Evolutionary conservation across 2,329 filamentous ascomycete species (phyloP).

Genomic region (Mariannaea sp.): DNA sequence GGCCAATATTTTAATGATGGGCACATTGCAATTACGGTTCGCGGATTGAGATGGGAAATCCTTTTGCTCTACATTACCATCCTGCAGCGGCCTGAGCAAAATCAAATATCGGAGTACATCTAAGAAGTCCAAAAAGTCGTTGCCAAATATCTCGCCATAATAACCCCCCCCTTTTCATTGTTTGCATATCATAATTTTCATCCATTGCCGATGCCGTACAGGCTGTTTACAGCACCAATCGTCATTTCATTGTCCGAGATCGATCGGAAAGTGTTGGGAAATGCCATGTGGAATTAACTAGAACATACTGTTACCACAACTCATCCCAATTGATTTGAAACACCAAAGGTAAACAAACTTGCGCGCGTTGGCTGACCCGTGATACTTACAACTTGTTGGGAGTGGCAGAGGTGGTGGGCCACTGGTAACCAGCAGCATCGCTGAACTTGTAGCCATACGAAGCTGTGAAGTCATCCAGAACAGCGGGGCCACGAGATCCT

Average conservation of each 20-base stretch:
- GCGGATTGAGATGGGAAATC: constrained; percentile 23
- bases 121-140: constrained; percentile 30
- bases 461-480: constrained; percentile 96
- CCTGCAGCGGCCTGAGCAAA: constrained; percentile 26
- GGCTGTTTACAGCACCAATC: constrained; percentile 20
- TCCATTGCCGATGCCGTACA: constrained; percentile 23
- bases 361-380: constrained; percentile 22
- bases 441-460: constrained; percentile 99
- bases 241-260: constrained; percentile 33
- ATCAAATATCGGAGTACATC: constrained; percentile 25
- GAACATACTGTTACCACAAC: constrained; percentile 25
- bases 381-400: constrained; percentile 78
- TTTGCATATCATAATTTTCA: constrained; percentile 29
- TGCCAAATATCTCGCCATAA: constrained; percentile 29
- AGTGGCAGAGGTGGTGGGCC: constrained; percentile 77
- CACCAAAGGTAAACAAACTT: constrained; percentile 13
- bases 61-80: constrained; percentile 28
- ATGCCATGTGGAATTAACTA: constrained; percentile 33
- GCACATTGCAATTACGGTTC: constrained; percentile 11
- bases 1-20: not conserved
- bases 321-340: constrained; percentile 8
- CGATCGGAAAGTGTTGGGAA: constrained; percentile 27
- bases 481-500: constrained; percentile 96
- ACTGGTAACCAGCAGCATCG: constrained; percentile 93
- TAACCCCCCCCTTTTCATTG: constrained; percentile 23